Conservation (phyloP, 306 rosid genomes). For the Rosa rugosa region DNA sequence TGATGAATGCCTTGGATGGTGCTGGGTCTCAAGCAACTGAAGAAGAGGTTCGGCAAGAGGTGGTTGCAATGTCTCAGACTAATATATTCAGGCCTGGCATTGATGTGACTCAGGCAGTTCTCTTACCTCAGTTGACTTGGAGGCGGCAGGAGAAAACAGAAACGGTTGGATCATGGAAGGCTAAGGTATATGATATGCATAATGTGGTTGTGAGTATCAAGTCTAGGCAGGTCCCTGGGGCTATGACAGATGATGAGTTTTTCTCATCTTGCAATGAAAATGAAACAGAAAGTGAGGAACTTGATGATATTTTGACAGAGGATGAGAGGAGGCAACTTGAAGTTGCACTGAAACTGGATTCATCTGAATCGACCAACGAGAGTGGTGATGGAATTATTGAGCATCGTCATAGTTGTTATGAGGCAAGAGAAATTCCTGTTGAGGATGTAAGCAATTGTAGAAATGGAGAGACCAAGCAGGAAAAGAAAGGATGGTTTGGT, state of each 20-base stretch:
- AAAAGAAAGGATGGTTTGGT: slow-evolving; percentile 95
- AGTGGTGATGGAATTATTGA: slow-evolving; percentile 58
- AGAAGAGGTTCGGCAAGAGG: slow-evolving; percentile 91
- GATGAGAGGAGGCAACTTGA: slow-evolving; percentile 93
- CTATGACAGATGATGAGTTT: slow-evolving; percentile 90
- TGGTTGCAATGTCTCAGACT: slow-evolving; percentile 90
- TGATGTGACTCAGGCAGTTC: slow-evolving; percentile 97
- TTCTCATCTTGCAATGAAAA: slow-evolving; percentile 80
- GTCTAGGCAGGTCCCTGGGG: slow-evolving; percentile 95
- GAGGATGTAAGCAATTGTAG: slow-evolving; percentile 51
- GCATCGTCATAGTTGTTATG: slow-evolving; percentile 72
- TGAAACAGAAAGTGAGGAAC: slow-evolving; percentile 79
- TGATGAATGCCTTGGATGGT: slow-evolving; percentile 90
- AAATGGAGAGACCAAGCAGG: slow-evolving; percentile 71
- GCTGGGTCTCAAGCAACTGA: slow-evolving; percentile 84
- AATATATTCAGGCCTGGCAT: slow-evolving; percentile 95
- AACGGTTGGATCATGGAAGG: slow-evolving; percentile 87
- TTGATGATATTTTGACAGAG: slow-evolving; percentile 78
- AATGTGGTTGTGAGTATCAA: slow-evolving; percentile 92
- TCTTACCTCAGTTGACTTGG: slow-evolving; percentile 94
- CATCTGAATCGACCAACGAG: slow-evolving; percentile 54
- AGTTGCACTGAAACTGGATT: slow-evolving; percentile 77
- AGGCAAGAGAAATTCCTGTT: slow-evolving; percentile 66
- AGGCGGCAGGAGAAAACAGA: slow-evolving; percentile 92
- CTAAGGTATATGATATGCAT: slow-evolving; percentile 97